Conservation (phyloP, 257 asterid species). For the Lycium barbarum region DNA sequence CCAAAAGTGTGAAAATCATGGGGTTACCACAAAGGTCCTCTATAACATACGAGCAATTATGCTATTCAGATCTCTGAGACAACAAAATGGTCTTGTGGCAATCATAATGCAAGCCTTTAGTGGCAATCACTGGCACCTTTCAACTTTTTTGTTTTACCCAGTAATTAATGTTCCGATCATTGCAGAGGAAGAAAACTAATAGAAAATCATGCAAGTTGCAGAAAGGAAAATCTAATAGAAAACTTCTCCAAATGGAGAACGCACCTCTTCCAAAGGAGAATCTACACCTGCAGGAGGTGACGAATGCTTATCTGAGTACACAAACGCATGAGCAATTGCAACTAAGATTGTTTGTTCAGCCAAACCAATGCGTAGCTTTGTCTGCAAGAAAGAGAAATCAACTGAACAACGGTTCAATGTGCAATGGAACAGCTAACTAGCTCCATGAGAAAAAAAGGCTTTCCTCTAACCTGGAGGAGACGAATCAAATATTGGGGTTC, state of each 20-base stretch:
- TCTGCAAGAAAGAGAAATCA: constrained; percentile 59
- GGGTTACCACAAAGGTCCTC: background rate
- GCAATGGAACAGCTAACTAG: constrained; percentile 32
- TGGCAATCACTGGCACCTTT: constrained; percentile 18
- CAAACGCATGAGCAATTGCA: constrained; percentile 87
- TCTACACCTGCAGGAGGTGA: constrained; percentile 59
- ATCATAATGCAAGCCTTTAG: background rate
- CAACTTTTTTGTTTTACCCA: background rate
- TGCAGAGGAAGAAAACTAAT: background rate
- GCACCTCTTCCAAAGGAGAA: constrained; percentile 80
- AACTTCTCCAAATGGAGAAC: constrained; percentile 29
- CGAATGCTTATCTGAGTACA: constrained; percentile 70
- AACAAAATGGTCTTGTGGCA: background rate
- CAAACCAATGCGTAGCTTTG: constrained; percentile 87
- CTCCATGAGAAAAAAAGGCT: constrained; percentile 22
- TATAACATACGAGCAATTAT: background rate
- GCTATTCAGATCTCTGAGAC: constrained; percentile 5
- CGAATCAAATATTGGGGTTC: constrained; percentile 97
- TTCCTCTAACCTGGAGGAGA: constrained; percentile 76
- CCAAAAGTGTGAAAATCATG: background rate
- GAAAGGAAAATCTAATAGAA: background rate
- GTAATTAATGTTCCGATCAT: background rate
- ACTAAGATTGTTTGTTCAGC: constrained; percentile 90
- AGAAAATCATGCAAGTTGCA: background rate
- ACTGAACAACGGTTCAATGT: constrained; percentile 39